phyloP scores from a whole-genome alignment of 345 rosid genomes.

The Isatis tinctoria region DNA sequence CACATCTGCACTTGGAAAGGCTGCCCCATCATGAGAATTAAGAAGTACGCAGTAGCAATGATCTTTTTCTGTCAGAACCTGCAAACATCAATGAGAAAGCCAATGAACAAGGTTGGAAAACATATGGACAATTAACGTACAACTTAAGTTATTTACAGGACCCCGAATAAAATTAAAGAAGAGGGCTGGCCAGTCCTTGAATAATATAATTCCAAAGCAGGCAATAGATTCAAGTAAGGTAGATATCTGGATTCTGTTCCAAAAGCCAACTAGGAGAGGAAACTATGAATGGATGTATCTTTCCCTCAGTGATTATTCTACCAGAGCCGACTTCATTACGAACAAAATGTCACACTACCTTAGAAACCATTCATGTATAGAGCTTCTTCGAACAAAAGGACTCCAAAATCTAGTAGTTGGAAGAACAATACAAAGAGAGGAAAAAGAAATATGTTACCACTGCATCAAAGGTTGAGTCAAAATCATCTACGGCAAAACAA shows the following conservation, averaged over 20 bases:
- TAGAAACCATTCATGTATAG: not conserved
- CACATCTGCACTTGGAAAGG: constrained; percentile 66
- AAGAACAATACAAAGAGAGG: not conserved
- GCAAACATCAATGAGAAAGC: constrained; percentile 24
- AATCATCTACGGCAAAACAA: constrained; percentile 93
- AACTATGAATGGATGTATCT: constrained; percentile 2
- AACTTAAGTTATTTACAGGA: not conserved
- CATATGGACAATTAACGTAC: not conserved
- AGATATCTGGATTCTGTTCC: not conserved
- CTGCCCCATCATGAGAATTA: constrained; percentile 90
- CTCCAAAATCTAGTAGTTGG: not conserved
- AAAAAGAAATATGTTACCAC: constrained; percentile 53
- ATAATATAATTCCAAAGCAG: not conserved
- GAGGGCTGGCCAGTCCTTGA: not conserved
- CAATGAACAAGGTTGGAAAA: constrained; percentile 7
- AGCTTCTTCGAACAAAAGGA: not conserved
- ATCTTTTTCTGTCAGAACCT: constrained; percentile 85
- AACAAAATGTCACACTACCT: not conserved
- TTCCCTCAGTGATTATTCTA: not conserved
- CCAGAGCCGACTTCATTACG: not conserved
- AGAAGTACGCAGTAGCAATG: constrained; percentile 95
- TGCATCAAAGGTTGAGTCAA: constrained; percentile 95
- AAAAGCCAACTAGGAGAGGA: not conserved
- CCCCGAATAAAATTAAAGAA: not conserved
- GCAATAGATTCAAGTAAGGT: not conserved